Evolutionary conservation across 2,329 filamentous ascomycete species (phyloP).

Genomic region (Tolypocladium guangdongense): DNA sequence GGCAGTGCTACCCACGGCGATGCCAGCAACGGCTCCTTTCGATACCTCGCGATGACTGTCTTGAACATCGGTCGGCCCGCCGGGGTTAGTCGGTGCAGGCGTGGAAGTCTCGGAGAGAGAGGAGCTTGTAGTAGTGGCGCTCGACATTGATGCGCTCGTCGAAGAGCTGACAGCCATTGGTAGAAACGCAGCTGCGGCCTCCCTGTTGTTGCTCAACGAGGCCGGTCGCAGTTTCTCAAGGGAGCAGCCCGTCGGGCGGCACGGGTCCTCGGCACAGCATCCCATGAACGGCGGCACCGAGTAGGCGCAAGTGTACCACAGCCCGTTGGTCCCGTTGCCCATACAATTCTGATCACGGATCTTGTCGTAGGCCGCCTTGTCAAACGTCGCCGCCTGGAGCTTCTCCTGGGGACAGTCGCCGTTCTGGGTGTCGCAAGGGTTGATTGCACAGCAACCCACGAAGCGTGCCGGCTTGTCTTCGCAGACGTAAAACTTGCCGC

Average conservation of each 20-base stretch:
- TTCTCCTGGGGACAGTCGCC: constrained; percentile 21
- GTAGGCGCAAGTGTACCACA: constrained; percentile 24
- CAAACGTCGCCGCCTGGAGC: constrained; percentile 17
- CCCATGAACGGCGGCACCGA: constrained; percentile 24
- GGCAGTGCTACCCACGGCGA: neutral
- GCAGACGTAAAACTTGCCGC: constrained; percentile 24
- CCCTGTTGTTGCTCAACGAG: neutral
- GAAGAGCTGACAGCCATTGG: neutral
- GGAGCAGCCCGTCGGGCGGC: neutral
- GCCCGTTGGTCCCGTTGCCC: constrained; percentile 4
- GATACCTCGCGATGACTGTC: neutral
- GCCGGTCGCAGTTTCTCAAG: neutral
- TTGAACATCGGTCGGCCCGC: neutral
- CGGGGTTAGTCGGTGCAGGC: too few species aligned
- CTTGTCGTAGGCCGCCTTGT: constrained; percentile 9
- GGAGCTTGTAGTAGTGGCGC: neutral
- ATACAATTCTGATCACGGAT: constrained; percentile 22
- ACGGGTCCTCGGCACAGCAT: constrained; percentile 21
- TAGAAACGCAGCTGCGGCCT: neutral
- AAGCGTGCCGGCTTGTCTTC: constrained; percentile 18
- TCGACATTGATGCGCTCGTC: neutral
- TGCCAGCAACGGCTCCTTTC: neutral
- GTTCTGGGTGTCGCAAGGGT: constrained; percentile 20
- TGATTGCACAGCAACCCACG: constrained; percentile 27
- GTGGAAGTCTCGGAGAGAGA: neutral